Percentiles rank a stretch among this genome's conserved stretches.
phyloP scores from a whole-genome alignment of 106 monocot genomes.

The Dioscorea dumetorum region DNA sequence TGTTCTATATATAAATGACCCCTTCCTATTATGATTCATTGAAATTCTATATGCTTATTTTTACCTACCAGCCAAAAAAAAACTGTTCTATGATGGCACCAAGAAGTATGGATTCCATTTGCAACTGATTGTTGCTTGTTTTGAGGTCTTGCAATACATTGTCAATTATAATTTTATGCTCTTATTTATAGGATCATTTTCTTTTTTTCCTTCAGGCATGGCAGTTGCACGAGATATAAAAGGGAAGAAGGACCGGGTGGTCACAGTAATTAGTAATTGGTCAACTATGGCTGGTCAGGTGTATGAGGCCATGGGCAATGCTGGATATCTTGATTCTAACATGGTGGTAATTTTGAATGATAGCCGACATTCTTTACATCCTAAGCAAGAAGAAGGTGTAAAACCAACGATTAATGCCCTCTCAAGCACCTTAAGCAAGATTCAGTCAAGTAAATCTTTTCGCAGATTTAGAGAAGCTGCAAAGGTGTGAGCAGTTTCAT shows the following conservation, averaged over 20 bases:
- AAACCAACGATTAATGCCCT: slow-evolving; percentile 47
- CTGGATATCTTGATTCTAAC: slow-evolving; percentile 84
- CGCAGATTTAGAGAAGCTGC: slow-evolving; percentile 62
- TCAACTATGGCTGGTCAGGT: slow-evolving; percentile 73
- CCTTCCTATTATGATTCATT: too few relatives aligned
- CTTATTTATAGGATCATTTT: not conserved
- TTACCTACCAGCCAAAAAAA: too few relatives aligned
- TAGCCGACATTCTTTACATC: slow-evolving; percentile 65
- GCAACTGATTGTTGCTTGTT: too few relatives aligned
- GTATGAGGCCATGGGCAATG: slow-evolving; percentile 85
- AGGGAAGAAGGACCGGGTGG: slow-evolving; percentile 53
- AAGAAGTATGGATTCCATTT: too few relatives aligned
- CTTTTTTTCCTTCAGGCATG: slow-evolving; percentile 44
- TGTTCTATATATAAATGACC: too few relatives aligned
- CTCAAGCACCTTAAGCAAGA: slow-evolving; percentile 69
- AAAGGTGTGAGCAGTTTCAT: slow-evolving; percentile 31
- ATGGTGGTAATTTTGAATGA: slow-evolving; percentile 87
- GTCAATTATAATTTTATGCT: too few relatives aligned
- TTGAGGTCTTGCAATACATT: too few relatives aligned
- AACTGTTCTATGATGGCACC: too few relatives aligned
- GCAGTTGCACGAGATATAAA: slow-evolving; percentile 71
- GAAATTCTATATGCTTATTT: too few relatives aligned
- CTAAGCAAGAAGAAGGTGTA: slow-evolving; percentile 34
- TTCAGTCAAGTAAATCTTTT: slow-evolving; percentile 78
- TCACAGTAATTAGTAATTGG: slow-evolving; percentile 68